Evolutionary conservation across 73 alveolate genomes (phyloP), one percentile per base, ranked within the genome.

Genomic region (Blepharisma japonicum): DNA sequence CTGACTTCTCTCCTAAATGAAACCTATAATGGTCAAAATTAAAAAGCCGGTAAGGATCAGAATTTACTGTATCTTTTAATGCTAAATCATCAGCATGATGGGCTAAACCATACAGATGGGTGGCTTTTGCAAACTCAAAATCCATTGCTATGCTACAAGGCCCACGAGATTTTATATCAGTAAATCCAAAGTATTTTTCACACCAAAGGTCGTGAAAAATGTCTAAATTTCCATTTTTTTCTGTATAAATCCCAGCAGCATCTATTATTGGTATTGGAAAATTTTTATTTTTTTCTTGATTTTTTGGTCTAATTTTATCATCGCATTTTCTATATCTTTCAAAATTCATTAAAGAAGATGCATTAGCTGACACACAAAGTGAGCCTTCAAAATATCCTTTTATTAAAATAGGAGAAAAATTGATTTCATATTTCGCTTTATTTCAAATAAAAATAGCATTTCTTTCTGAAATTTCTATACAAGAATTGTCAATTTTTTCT

Each of bases 11-110:
- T 68, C 90, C 87, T 39, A 87, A 83, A 38, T 81, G 90, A 76
- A 81, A 92, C 77, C 89, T 89, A 87, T 87, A 92, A 42, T 90
- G 90, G 80, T 92, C 98, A 74, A 92, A 81, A 81, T 92, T 92
- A 87, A 87, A 92, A 67, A 92, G 83, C 78, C 95, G 90, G 71
- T 92, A 92, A 0, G 74, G 74, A 2, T 61, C 74, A 61, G n/a
- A 8, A 61, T 61, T 61, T 25, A 14, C 74, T 18, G 74, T 61
- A 61, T 61, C 74, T 9, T 9, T 61, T 39, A 61, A 61, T 14
- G 74, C 5, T 14, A 61, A 39, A 14, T 11, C 11, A 5, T 61
- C 74, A 20, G 74, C 39, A 61, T 61, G 74, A 2, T 61, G 47
- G 2, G 74, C 47, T 61, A 61, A 14, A 14, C 74, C 74, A 61